These are phyloP conservation scores for Blastomyces percursus DNA, from an alignment of 2,329 filamentous ascomycete species.

Conservation along the genomic window DNA sequence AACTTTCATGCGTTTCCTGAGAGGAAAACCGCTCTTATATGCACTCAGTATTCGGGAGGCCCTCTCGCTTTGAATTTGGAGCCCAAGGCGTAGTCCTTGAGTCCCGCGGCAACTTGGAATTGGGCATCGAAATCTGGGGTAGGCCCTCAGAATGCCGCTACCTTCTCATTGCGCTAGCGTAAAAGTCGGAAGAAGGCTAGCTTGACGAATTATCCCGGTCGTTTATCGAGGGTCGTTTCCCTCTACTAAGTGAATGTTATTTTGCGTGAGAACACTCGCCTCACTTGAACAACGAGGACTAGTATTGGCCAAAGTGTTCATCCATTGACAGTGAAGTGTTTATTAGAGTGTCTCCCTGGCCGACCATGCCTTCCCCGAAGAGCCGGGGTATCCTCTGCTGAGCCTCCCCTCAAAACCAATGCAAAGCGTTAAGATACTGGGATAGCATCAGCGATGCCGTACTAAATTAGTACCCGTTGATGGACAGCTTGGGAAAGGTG, in stretches of 20 bases:
- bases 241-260: background rate
- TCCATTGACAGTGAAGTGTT: background rate
- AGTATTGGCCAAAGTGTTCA: background rate
- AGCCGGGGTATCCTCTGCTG: background rate
- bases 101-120: background rate
- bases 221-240: background rate
- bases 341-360: background rate
- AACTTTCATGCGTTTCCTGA: background rate
- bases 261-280: background rate
- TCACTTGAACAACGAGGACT: background rate
- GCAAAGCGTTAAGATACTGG: background rate
- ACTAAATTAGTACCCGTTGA: background rate
- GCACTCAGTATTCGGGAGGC: background rate
- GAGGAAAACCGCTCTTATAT: background rate
- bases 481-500: background rate
- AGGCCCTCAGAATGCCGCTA: background rate
- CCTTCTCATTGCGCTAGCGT: background rate
- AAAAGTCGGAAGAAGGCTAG: background rate
- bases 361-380: background rate
- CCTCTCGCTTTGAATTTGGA: background rate
- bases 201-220: background rate
- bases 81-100: background rate
- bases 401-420: background rate
- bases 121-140: background rate
- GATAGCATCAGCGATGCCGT: background rate